A percentile compares a stretch with the other conserved stretches of the same genome.
Evolutionary conservation across 2,329 filamentous ascomycete species (phyloP).

Genomic region (Ophiocordyceps camponoti-leonardi): DNA sequence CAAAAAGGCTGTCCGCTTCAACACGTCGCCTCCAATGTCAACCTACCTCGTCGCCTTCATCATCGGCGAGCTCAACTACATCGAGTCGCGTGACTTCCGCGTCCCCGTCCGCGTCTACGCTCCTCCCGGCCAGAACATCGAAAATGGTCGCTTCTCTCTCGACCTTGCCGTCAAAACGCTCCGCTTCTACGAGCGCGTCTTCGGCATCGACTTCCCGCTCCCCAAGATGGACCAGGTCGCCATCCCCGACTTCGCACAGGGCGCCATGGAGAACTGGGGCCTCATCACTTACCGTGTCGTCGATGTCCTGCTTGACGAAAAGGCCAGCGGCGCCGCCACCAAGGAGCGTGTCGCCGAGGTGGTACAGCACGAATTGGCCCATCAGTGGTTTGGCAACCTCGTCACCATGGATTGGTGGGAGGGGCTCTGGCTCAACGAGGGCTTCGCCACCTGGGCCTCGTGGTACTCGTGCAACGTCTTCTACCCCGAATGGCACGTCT

Average conservation of each 20-base stretch:
- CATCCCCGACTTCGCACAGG: conserved; percentile 87
- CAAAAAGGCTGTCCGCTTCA: conserved; percentile 71
- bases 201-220: conserved; percentile 48
- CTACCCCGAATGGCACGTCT: conserved; percentile 97
- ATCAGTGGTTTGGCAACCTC: conserved; percentile 96
- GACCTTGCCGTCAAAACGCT: conserved; percentile 80
- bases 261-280: conserved; percentile 98
- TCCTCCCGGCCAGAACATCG: conserved; percentile 74
- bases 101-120: conserved; percentile 90
- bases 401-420: conserved; percentile 99
- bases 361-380: conserved; percentile 90
- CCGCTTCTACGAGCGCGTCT: conserved; percentile 77
- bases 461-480: conserved; percentile 78
- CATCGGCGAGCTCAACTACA: conserved; percentile 82
- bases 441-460: conserved; percentile 46
- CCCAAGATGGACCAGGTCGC: conserved; percentile 50
- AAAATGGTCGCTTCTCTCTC: conserved; percentile 79
- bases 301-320: conserved; percentile 68
- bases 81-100: conserved; percentile 82
- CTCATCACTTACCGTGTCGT: conserved; percentile 89
- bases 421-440: conserved; percentile 90
- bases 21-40: conserved; percentile 84
- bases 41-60: conserved; percentile 92
- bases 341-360: conserved; percentile 92
- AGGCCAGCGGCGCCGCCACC: conserved; percentile 70